Evolutionary conservation across 495 filamentous ascomycete species (phyloP), one percentile per base, ranked within the genome.

Genomic region (Talaromyces nanjingensis): DNA sequence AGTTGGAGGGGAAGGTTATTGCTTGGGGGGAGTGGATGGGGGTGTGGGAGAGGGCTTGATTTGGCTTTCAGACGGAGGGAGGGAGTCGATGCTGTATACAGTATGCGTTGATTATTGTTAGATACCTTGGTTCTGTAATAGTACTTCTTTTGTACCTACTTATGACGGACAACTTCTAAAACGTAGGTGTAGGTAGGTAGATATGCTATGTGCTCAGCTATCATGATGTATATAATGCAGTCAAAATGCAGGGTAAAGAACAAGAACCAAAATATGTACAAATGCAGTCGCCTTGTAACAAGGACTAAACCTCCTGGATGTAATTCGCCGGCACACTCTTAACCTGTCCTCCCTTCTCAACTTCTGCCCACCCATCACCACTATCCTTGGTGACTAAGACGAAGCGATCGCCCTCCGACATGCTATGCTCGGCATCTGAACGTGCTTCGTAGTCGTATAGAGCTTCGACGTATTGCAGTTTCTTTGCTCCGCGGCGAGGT

Each of bases 331-430:
- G 93, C 57, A 98, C 93, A 71, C 91, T 96, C 77, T 88, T 92
- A n/a, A 88, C 91, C 52, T 84, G 76, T n/a, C 94, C 94, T 25
- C 88, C 90, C 65, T 89, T 89, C 79, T 97, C 94, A 14, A 98
- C 94, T 76, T 97, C 93, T 9, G 88, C 91, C 94, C 94, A 98
- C 14, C 94, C 94, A 77, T 97, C 94, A 1, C 94, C 94, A 11
- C 85, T 80, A 72, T 98, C 91, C 49, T 86, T 84, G 66, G 83
- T 91, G 52, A 96, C 85, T 45, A 97, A 73, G 22, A 97, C 94
- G 69, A 98, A 97, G 60, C 87, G 79, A 73, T 98, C 94, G 0
- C 94, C 94, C 76, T 94, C 94, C 3, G 70, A 65, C 91, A 98
- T 98, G 70, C 80, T 90, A 77, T 91, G 91, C 74, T 98, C 94